Percentiles rank a stretch among this genome's conserved stretches.
Evolutionary conservation across 2,329 filamentous ascomycete species (phyloP).

Genomic region (Colletotrichum orchidophilum): DNA sequence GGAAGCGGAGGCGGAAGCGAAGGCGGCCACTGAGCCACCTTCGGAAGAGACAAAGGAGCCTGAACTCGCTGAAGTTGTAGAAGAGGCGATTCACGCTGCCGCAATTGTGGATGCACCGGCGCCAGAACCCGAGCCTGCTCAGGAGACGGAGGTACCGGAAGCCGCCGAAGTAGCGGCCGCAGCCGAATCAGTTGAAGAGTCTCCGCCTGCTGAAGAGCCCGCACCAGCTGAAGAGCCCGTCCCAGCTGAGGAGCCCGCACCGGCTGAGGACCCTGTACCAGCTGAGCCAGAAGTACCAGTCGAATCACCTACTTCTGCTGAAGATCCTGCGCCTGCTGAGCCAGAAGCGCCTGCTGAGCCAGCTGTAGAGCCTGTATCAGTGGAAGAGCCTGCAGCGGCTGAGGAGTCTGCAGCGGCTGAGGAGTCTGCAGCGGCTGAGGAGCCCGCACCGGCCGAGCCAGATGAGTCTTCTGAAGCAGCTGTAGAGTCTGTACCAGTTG

Average conservation of each 20-base stretch:
- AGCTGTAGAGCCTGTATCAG: neutral
- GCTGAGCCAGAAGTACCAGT: neutral
- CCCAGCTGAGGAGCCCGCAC: neutral
- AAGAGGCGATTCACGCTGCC: slow-evolving; percentile 16
- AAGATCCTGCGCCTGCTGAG: neutral
- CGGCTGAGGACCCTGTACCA: neutral
- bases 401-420: neutral
- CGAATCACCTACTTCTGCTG: neutral
- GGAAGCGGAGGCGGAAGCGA: neutral
- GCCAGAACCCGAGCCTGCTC: neutral
- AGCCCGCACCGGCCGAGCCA: neutral
- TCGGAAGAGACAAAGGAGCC: neutral
- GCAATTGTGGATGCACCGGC: neutral
- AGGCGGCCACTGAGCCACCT: neutral
- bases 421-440: neutral
- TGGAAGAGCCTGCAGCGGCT: neutral
- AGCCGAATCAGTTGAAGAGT: neutral
- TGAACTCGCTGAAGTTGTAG: slow-evolving; percentile 1
- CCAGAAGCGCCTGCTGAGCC: neutral
- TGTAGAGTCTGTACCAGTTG: neutral
- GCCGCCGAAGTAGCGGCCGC: neutral
- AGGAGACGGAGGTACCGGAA: neutral
- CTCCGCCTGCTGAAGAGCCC: neutral
- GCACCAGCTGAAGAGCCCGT: neutral
- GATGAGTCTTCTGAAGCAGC: neutral